Evolutionary conservation across 2,329 filamentous ascomycete genomes (phyloP).

Genomic region (Juglanconis sp.): DNA sequence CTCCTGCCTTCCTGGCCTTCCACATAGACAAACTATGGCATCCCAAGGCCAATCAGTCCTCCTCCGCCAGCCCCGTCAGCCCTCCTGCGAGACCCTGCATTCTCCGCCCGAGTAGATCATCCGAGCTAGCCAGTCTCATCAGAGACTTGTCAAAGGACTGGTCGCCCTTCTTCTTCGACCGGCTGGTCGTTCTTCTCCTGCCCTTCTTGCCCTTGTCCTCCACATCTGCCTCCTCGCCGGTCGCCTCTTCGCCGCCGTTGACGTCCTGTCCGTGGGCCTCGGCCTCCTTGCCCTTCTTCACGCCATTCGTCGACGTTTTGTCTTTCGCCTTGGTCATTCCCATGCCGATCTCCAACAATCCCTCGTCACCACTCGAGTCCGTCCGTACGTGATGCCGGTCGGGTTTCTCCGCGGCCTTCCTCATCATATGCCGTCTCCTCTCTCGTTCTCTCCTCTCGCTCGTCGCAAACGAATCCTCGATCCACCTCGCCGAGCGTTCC

Average conservation of each 20-base stretch:
- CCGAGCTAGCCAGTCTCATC: slow-evolving; percentile 54
- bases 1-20: too few relatives aligned
- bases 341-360: slow-evolving; percentile 85
- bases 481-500: slow-evolving; percentile 75
- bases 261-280: slow-evolving; percentile 23
- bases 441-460: slow-evolving; percentile 41
- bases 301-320: slow-evolving; percentile 16
- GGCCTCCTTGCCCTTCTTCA: slow-evolving; percentile 24
- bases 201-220: slow-evolving; percentile 22
- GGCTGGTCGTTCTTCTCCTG: slow-evolving; percentile 28
- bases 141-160: slow-evolving; percentile 38
- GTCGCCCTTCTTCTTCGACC: slow-evolving; percentile 28
- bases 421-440: slow-evolving; percentile 22
- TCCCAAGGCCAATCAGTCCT: slow-evolving; percentile 21
- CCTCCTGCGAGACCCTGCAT: slow-evolving; percentile 58
- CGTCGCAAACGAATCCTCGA: slow-evolving; percentile 68
- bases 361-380: slow-evolving; percentile 75
- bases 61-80: slow-evolving; percentile 47
- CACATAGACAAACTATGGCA: too few relatives aligned
- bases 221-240: slow-evolving; percentile 24
- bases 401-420: slow-evolving; percentile 16
- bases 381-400: slow-evolving; percentile 47
- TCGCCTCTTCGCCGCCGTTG: neutral
- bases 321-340: slow-evolving; percentile 50
- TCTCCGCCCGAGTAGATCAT: slow-evolving; percentile 53